A percentile compares a stretch with the other conserved stretches of the same genome.
phyloP scores from a whole-genome alignment of 1,284 basidiomycete genomes.

The Leccinum colubrinum region DNA sequence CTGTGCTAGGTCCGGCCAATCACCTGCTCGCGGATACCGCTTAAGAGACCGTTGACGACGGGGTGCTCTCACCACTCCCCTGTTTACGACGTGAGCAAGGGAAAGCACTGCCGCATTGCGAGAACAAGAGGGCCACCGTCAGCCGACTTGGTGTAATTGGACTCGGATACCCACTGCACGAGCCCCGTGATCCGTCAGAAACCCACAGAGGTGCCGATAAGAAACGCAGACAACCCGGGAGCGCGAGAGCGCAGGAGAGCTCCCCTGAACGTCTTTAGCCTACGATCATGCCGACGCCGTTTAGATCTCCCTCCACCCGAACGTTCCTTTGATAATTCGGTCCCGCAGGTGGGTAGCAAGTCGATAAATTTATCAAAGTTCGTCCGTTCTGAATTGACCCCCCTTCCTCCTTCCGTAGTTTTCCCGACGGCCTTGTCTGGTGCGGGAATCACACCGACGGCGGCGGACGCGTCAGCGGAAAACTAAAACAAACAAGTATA shows the following conservation, averaged over 20 bases:
- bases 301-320: neutral
- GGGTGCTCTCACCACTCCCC: constrained; percentile 25
- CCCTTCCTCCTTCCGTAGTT: neutral
- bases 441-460: neutral
- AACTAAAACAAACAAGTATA: neutral
- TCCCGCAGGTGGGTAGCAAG: constrained; percentile 6
- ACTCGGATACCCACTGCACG: neutral
- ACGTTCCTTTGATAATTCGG: constrained; percentile 5
- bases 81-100: constrained; percentile 15
- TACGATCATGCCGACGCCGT: neutral
- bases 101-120: constrained; percentile 2
- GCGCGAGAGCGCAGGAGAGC: neutral
- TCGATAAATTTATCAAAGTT: constrained; percentile 4
- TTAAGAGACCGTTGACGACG: neutral
- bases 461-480: neutral
- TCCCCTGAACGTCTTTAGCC: neutral
- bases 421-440: neutral
- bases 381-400: neutral
- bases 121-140: neutral
- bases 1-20: constrained; percentile 39
- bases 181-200: constrained; percentile 4
- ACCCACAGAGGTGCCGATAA: neutral
- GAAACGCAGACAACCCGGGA: neutral
- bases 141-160: neutral
- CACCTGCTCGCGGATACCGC: neutral